phyloP scores from a whole-genome alignment of 495 filamentous ascomycete genomes.

The Penicillium turbatum region DNA sequence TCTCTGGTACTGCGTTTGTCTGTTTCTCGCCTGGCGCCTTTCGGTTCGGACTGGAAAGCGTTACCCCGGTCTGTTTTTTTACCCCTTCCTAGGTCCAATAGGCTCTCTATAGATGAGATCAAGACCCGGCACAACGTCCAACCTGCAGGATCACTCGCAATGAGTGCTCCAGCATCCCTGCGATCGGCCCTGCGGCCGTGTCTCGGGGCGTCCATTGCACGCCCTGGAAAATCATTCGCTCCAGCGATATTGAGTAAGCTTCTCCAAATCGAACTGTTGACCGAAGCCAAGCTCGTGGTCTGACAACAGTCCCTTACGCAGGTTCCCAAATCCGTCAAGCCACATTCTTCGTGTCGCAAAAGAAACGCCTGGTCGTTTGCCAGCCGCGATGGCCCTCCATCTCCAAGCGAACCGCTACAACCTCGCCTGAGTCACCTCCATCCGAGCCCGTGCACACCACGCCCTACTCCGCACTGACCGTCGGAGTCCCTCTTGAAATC shows the following conservation, averaged over 20 bases:
- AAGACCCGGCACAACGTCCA: slow-evolving; percentile 2
- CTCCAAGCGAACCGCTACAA: slow-evolving; percentile 26
- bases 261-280: neutral
- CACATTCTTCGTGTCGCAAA: slow-evolving; percentile 8
- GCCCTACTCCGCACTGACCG: slow-evolving; percentile 62
- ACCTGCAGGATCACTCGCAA: slow-evolving; percentile 11
- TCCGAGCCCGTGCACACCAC: slow-evolving; percentile 54
- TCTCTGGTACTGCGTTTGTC: neutral
- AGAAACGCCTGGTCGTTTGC: slow-evolving; percentile 1
- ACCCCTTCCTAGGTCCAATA: slow-evolving; percentile 3
- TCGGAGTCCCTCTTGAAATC: slow-evolving; percentile 69
- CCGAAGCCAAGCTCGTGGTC: neutral
- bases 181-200: slow-evolving; percentile 33
- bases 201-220: slow-evolving; percentile 22
- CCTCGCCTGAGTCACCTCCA: slow-evolving; percentile 15
- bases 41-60: slow-evolving; percentile 5
- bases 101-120: neutral
- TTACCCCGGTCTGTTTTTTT: slow-evolving; percentile 1
- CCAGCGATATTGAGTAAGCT: slow-evolving; percentile 25
- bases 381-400: slow-evolving; percentile 16
- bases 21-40: neutral
- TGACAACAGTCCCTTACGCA: slow-evolving; percentile 9
- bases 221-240: slow-evolving; percentile 25
- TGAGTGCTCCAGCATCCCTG: slow-evolving; percentile 32
- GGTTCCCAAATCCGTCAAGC: slow-evolving; percentile 16